Base-by-base conservation (phyloP, 495 filamentous ascomycete genomes). In the Neurospora tetraspora region DNA sequence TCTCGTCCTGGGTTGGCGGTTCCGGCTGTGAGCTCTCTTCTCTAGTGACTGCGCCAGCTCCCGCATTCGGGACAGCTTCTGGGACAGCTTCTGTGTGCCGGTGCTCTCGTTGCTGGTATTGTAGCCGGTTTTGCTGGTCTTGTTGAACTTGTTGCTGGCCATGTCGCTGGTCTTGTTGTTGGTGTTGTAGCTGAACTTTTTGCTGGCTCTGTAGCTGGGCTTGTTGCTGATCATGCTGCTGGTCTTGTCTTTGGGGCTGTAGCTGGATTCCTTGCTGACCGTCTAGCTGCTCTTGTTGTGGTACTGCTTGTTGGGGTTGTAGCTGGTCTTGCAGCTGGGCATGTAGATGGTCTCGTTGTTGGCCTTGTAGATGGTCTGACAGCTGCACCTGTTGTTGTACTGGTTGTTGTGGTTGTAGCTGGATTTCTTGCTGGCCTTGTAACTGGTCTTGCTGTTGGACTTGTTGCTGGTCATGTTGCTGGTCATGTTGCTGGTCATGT, bases 291-390 rank as follows among this genome's bases (percentile, higher is more conserved):
- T 23, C 23, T 8, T 65, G 53, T 65, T 31, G 53, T 31, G 12
- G 1, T 65, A 65, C 53, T 65, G 23, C 23, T 27, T 74, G 72
- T 42, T 69, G 69, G 5, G 43, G 73, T 36, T 73, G 68, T 36
- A 68, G 42, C 27, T 70, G 68, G n/a, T 70, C 39, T 40, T 72
- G 71, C 37, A 18, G 70, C 47, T 61, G 70, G 8, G 74, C 71
- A 65, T 76, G 71, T 20, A 69, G 59, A 61, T 73, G 74, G 20
- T 43, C 16, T 43, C 42, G 42, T n/a, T 43, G 42, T n/a, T 43
- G n/a, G 43, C 8, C n/a, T 20, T 45, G 18, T 20, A 45, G 10
- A 23, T 59, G 20, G 20, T 23, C 20, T 23, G 20, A 12, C 4
- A 59, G 47, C 20, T 27, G 20, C 20, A 14, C 5, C 20, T 59